Conservation (phyloP, 352 stramenopile genomes). For the Globisporangium cederbergense region DNA sequence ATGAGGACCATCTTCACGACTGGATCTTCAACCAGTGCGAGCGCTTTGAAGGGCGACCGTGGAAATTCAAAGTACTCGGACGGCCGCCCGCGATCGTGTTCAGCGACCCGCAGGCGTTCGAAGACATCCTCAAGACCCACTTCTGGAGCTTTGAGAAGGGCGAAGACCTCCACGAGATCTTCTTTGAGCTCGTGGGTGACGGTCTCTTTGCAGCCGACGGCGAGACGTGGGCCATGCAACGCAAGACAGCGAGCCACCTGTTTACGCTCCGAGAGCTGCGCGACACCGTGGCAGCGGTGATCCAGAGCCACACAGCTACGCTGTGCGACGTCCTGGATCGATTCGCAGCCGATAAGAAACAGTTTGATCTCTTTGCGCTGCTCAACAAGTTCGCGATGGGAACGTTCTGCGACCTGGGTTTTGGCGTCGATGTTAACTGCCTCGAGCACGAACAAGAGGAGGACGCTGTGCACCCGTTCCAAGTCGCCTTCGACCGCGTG, state of each 20-base stretch:
- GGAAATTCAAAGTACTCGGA: conserved; percentile 2
- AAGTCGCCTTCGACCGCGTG: conserved; percentile 35
- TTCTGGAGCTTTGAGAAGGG: conserved; percentile 13
- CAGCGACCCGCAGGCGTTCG: conserved; percentile 1
- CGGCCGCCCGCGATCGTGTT: neutral
- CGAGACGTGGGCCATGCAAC: conserved; percentile 17
- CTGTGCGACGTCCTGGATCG: conserved; percentile 12
- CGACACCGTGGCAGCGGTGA: conserved; percentile 15
- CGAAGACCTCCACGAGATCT: neutral
- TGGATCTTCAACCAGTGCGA: conserved; percentile 6
- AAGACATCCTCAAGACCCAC: conserved; percentile 13
- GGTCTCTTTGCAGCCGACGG: conserved; percentile 7
- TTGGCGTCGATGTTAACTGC: conserved; percentile 26
- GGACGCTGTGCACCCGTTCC: conserved; percentile 25
- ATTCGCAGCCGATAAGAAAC: neutral
- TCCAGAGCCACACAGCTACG: conserved; percentile 16
- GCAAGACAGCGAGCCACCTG: conserved; percentile 21
- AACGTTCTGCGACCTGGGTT: conserved; percentile 28
- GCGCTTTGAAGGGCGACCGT: neutral
- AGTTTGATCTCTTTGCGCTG: conserved; percentile 7
- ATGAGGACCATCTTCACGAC: neutral
- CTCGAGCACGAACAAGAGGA: neutral
- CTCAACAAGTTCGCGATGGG: conserved; percentile 19
- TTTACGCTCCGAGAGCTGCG: conserved; percentile 19
- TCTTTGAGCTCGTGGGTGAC: conserved; percentile 2